Evolutionary conservation across 192 early-diverging fungal species (phyloP), one percentile per base, ranked within the genome.

Genomic region (Geosiphon pyriformis): DNA sequence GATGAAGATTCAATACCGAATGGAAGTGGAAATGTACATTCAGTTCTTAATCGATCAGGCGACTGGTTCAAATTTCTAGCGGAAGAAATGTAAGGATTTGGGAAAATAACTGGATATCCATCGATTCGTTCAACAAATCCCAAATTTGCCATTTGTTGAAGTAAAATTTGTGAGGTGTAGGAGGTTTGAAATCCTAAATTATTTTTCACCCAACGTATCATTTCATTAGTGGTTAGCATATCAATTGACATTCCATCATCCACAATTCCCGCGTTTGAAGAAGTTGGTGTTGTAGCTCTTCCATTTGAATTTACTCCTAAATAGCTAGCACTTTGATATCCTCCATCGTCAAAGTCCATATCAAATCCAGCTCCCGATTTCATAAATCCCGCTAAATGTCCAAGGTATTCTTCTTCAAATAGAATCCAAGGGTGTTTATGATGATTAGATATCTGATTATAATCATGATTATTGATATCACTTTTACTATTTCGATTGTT

Each of bases 141-240:
- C 31, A 82, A 47, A 65, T 83, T 81, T 46, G 70, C 65, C 71
- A 82, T 73, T 48, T 85, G 81, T 59, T 85, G 83, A 30, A 85
- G 47, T 15, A 85, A 46, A 7, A 77, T 49, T 34, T 76, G 67
- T 26, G 57, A 66, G 0, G 71, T 37, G 54, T 65, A 72, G 0
- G 34, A 3, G 42, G 56, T 77, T 18, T 70, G 73, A 49, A 85
- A 76, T 34, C 66, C 61, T 0, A 83, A 27, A 25, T 80, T 72
- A 2, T 63, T 59, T 35, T 65, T 59, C 3, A 78, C 17, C 78
- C 78, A 80, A 26, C 68, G 46, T 20, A 72, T 22, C 50, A 80
- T 47, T 58, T 63, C 57, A 29, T 61, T 62, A 32, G 59, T 69
- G n/a, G 66, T 70, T 65, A 68, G 33, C 59, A 54, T 73, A 60